Base-by-base conservation (phyloP, 148 eudicot genomes). In the Linanthus parryae region DNA sequence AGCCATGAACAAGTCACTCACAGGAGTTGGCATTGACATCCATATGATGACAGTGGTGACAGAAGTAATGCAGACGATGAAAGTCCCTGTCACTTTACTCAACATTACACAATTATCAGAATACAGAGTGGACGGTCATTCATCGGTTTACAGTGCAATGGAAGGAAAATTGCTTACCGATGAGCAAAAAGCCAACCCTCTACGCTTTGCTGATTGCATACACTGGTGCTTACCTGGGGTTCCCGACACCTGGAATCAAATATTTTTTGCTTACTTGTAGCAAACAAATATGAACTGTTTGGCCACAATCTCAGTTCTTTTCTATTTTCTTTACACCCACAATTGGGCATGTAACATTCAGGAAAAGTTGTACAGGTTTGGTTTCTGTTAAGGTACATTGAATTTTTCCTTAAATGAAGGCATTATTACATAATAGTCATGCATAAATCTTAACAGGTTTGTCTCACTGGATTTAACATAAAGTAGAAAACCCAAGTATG, bases 201-300 rank as follows among this genome's bases (percentile, higher is more conserved):
- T 47, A 8, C 83, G 74, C 68, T 91, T 86, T 24, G 86, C 97
- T 0, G 97, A 91, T 19, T 91, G 97, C 41, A 76, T 81, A 12
- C 97, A 86, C 29, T 91, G 95, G 95, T 91, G 97, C 54, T 34
- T 91, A 30, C 97, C 95, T 1, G 97, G 97, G 3, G 67, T 86
- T 3, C 97, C 83, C 58, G 97, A 91, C 55, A 86, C 89, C 1
- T 91, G 97, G 97, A 91, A 91, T 34, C 95, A 91, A 56, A 81
- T 91, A 45, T 60, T 91, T 7, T 83, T 62, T 34, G 79, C 95
- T n/a, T n/a, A n/a, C n/a, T n/a, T n/a, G n/a, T n/a, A n/a, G n/a
- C n/a, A n/a, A n/a, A n/a, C n/a, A n/a, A n/a, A n/a, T n/a, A n/a
- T n/a, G n/a, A n/a, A n/a, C n/a, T n/a, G n/a, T n/a, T n/a, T n/a